phyloP scores from a whole-genome alignment of 495 filamentous ascomycete species.

The Xylaria castorea region DNA sequence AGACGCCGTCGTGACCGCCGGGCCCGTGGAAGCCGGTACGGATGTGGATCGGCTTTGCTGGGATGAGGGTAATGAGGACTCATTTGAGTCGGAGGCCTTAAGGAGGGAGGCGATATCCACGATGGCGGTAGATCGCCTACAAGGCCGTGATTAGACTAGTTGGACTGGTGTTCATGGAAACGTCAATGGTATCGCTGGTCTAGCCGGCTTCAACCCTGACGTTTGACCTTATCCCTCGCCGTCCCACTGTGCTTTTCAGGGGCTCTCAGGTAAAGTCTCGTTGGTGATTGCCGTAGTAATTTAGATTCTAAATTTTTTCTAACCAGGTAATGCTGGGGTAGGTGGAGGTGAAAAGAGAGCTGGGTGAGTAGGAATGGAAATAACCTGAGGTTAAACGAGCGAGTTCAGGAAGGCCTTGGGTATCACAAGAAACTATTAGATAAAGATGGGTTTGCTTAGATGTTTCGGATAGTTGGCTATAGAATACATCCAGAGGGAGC shows the following conservation, averaged over 20 bases:
- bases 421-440: constrained; percentile 31
- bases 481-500: constrained; percentile 34
- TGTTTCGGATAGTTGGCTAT: constrained; percentile 30
- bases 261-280: neutral
- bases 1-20: constrained; percentile 37
- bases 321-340: constrained; percentile 21
- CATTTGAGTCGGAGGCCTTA: constrained; percentile 81
- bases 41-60: constrained; percentile 60
- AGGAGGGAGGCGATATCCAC: constrained; percentile 90
- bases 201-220: constrained; percentile 29
- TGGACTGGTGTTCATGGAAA: constrained; percentile 38
- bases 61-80: constrained; percentile 64
- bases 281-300: constrained; percentile 8
- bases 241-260: neutral
- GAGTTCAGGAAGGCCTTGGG: constrained; percentile 26
- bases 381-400: constrained; percentile 29
- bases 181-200: constrained; percentile 29
- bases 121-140: constrained; percentile 65
- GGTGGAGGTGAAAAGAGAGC: constrained; percentile 5
- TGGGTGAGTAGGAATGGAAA: constrained; percentile 25
- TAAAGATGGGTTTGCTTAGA: constrained; percentile 26
- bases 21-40: constrained; percentile 50
- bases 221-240: constrained; percentile 9
- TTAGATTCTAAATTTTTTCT: constrained; percentile 13
- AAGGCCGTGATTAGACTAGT: constrained; percentile 36